Evolutionary conservation across 805 yeast genomes (phyloP).

Genomic region (Candida cerambycidarum): DNA sequence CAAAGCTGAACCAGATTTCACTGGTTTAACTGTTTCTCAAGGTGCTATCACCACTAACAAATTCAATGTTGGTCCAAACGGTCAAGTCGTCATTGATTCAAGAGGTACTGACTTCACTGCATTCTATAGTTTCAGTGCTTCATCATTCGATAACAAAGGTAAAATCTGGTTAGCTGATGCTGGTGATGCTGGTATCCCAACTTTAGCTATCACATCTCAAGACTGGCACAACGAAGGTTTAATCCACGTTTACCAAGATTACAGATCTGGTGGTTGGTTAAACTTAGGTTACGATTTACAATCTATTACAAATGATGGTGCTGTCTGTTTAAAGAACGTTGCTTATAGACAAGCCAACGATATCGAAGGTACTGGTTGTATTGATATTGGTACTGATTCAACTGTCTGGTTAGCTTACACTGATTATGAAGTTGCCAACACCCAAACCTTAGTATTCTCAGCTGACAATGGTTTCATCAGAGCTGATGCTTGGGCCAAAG

Average conservation of each 20-base stretch:
- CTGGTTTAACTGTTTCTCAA: conserved; percentile 20
- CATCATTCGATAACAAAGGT: conserved; percentile 25
- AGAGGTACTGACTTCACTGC: conserved; percentile 21
- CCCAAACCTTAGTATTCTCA: conserved; percentile 20
- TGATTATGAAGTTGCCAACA: conserved; percentile 13
- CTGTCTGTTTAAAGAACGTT: conserved; percentile 23
- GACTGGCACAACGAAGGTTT: conserved; percentile 22
- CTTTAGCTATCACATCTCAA: conserved; percentile 17
- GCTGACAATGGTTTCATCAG: conserved; percentile 14
- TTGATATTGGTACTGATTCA: conserved; percentile 18
- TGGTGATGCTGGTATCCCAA: conserved; percentile 22
- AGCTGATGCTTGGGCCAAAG: conserved; percentile 18
- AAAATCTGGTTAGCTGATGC: conserved; percentile 24
- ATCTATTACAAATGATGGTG: conserved; percentile 21
- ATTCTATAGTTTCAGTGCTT: conserved; percentile 20
- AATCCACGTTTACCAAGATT: conserved; percentile 21
- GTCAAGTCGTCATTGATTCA: conserved; percentile 26
- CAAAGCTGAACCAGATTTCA: conserved; percentile 17
- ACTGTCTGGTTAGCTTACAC: conserved; percentile 19
- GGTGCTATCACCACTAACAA: conserved; percentile 15
- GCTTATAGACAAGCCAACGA: conserved; percentile 21
- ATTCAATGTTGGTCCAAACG: conserved; percentile 15
- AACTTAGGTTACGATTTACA: conserved; percentile 19
- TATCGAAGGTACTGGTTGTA: conserved; percentile 25
- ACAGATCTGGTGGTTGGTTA: conserved; percentile 22